Base-by-base conservation (phyloP, 2,329 filamentous ascomycete species). In the Colletotrichum neosansevieriae region DNA sequence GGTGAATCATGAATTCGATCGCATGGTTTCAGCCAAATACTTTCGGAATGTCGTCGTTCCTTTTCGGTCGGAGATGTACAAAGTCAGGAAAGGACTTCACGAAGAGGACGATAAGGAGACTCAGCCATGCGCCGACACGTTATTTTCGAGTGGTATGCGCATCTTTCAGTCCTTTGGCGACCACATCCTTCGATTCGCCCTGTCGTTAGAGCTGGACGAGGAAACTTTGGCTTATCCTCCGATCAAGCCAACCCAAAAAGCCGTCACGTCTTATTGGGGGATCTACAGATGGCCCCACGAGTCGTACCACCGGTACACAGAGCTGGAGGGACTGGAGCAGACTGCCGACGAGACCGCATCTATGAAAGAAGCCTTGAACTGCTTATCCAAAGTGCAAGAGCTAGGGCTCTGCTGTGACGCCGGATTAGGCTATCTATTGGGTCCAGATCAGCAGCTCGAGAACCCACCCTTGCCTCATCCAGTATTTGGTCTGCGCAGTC, bases 201-300 rank as follows among this genome's bases (percentile, higher is more conserved):
- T 93, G 74, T 89, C 88, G 24, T 88, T 92, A 69, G 90, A 92
- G 73, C 83, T 92, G n/a, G 85, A 87, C 63, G 87, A 91, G 74
- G 76, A 78, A 44, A 79, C 78, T 13, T 74, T 86, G 11, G 78
- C 80, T 12, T 77, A 80, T 24, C 88, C 89, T 7, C 87, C 86
- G 1, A 73, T 82, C n/a, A 91, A 91, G 73, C 80, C 81, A 5
- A 78, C 83, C 6, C 86, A 88, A 38, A 82, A 88, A 70, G 81
- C 82, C 24, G 78, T 88, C 34, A 80, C 83, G 3, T 82, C 86
- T 42, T 90, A 89, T 72, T 91, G 89, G 86, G 90, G 90, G 4
- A 80, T 83, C 6, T 92, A 91, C 73, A 82, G 86, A 56, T 92
- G 90, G 90, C 89, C 90, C 0, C 83, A 83, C 56, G 79, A 83